Base-by-base conservation (phyloP, 129 eudicot genomes). In the Flaveria trinervia region DNA sequence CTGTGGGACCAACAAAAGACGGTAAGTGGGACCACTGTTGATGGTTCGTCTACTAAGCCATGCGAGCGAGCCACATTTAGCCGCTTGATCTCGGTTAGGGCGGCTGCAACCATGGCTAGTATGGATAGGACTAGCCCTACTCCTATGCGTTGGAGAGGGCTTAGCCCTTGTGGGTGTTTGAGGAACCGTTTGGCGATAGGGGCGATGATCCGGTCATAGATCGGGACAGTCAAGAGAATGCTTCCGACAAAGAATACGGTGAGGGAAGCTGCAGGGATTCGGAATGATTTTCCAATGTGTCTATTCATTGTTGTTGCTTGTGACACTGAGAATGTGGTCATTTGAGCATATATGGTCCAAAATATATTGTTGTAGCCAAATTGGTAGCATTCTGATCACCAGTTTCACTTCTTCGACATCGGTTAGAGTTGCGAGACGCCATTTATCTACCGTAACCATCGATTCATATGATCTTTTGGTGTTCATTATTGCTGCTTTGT, bases 321-420 rank as follows among this genome's bases (percentile, higher is more conserved):
- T 10, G 93, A 84, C 14, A 90, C 96, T 0, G 96, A 92, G 61
- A 92, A 86, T 49, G 98, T 92, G 15, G 90, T 88, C 96, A 88
- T 88, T 79, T 92, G 98, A 75, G 98, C 98, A 78, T 90, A 88
- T 60, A 90, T 75, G 0, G 96, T 89, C 93, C 96, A 89, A 57
- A 89, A 89, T 51, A 92, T 20, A 92, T 82, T 0, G 94, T 83
- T 10, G 98, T 88, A 36, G 92, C 96, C 98, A 92, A 11, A 86
- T 82, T 6, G 98, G 98, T 41, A 92, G 80, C 96, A 92, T 88
- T 75, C 89, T 72, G 9, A 90, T 51, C 33, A 92, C 87, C 74
- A 79, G 0, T 79, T 92, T 92, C 4, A 88, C 98, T 78, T 92
- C 98, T 64, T 92, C 98, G 2, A 90, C 92, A 56, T 90, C 96